phyloP scores from a whole-genome alignment of 1,139 yeast genomes.

The Pichia inconspicua region DNA sequence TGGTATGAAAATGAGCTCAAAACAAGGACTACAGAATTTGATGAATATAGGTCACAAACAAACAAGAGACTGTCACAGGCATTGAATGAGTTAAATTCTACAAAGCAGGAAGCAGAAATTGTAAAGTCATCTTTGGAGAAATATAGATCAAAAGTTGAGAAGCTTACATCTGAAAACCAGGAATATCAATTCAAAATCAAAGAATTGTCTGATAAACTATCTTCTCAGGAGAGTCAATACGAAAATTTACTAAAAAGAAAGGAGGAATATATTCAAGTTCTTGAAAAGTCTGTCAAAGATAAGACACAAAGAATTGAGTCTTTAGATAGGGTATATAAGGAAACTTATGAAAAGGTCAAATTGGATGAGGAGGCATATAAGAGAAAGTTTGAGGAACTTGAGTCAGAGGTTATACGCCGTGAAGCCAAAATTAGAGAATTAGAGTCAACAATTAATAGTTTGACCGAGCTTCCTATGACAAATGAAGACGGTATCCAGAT shows the following conservation, averaged over 20 bases:
- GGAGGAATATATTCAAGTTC: slow-evolving; percentile 52
- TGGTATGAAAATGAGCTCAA: slow-evolving; percentile 47
- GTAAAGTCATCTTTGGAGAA: slow-evolving; percentile 24
- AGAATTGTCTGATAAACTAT: slow-evolving; percentile 40
- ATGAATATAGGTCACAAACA: slow-evolving; percentile 24
- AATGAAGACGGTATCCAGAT: slow-evolving; percentile 6
- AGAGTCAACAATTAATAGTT: slow-evolving; percentile 36
- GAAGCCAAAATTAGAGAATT: slow-evolving; percentile 34
- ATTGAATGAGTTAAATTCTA: slow-evolving; percentile 29
- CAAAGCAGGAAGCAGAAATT: slow-evolving; percentile 34
- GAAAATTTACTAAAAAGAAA: slow-evolving; percentile 57
- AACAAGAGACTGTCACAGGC: slow-evolving; percentile 26
- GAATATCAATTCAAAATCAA: slow-evolving; percentile 35
- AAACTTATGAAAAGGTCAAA: slow-evolving; percentile 35
- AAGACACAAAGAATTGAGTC: slow-evolving; percentile 39
- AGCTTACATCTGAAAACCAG: slow-evolving; percentile 33
- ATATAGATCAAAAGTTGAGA: slow-evolving; percentile 29
- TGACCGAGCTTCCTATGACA: slow-evolving; percentile 22
- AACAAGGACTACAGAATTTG: slow-evolving; percentile 22
- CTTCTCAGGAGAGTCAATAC: slow-evolving; percentile 45
- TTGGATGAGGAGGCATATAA: slow-evolving; percentile 29
- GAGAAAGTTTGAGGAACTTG: slow-evolving; percentile 17
- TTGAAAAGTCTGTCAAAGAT: slow-evolving; percentile 47
- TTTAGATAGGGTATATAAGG: slow-evolving; percentile 40
- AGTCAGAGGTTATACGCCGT: slow-evolving; percentile 18